phyloP scores from a whole-genome alignment of 1,284 basidiomycete genomes.

The Inonotus obliquus region DNA sequence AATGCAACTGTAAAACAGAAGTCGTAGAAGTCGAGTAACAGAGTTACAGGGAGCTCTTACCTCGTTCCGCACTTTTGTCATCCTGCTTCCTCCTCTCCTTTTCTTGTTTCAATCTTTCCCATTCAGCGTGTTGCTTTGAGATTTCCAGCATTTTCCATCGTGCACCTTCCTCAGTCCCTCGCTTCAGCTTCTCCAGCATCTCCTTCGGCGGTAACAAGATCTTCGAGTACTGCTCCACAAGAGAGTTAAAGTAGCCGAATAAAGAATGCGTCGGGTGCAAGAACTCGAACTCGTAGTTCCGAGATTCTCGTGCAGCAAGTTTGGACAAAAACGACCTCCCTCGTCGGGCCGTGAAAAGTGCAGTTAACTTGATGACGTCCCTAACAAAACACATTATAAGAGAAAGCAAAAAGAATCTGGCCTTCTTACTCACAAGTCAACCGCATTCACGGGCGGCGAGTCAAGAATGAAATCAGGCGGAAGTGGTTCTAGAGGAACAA shows the following conservation, averaged over 20 bases:
- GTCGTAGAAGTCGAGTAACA: slow-evolving; percentile 15
- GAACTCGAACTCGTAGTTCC: slow-evolving; percentile 99
- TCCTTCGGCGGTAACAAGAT: slow-evolving; percentile 83
- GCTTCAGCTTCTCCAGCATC: slow-evolving; percentile 64
- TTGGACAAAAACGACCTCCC: slow-evolving; percentile 85
- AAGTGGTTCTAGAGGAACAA: slow-evolving; percentile 64
- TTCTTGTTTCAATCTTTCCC: slow-evolving; percentile 82
- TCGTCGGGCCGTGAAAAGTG: slow-evolving; percentile 90
- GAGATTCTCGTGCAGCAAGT: slow-evolving; percentile 84
- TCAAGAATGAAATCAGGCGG: slow-evolving; percentile 83
- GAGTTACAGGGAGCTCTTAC: slow-evolving; percentile 38
- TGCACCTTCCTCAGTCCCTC: slow-evolving; percentile 52
- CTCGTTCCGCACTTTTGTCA: slow-evolving; percentile 84
- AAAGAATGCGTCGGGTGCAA: slow-evolving; percentile 93
- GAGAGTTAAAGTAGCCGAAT: slow-evolving; percentile 94
- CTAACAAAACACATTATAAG: slow-evolving; percentile 35
- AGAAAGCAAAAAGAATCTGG: not conserved
- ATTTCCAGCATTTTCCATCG: slow-evolving; percentile 79
- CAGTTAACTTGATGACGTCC: slow-evolving; percentile 90
- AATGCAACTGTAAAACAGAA: slow-evolving; percentile 62
- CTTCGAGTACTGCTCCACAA: slow-evolving; percentile 95
- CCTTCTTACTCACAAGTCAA: slow-evolving; percentile 73
- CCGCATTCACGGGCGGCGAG: slow-evolving; percentile 83
- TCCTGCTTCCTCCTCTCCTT: slow-evolving; percentile 84
- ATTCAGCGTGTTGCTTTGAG: slow-evolving; percentile 78